Evolutionary conservation across 139 green algal species (phyloP).

Genomic region (Nannochloris sp.): DNA sequence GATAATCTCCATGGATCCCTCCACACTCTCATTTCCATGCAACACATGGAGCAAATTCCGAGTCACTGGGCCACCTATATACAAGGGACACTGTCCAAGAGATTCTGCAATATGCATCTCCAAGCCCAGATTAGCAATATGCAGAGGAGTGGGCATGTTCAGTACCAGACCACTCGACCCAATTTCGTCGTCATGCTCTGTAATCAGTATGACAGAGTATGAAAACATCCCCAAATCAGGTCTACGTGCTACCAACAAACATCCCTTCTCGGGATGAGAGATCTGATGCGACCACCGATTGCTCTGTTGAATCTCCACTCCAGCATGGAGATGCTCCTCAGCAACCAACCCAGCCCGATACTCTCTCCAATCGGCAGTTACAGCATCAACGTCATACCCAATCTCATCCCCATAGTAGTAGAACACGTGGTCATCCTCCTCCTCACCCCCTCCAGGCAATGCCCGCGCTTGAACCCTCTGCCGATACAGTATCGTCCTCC

Average conservation of each 20-base stretch:
- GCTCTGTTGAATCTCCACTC: no score
- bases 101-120: constrained; percentile 20
- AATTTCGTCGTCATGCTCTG: constrained; percentile 18
- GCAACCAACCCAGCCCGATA: constrained; percentile 26
- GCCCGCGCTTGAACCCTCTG: no score
- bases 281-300: constrained; percentile 26
- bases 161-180: constrained; percentile 21
- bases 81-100: constrained; percentile 24
- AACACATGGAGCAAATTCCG: constrained; percentile 30
- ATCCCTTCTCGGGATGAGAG: constrained; percentile 26
- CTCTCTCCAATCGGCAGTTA: constrained; percentile 17
- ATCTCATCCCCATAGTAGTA: not conserved
- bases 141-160: constrained; percentile 24
- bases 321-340: constrained; percentile 5
- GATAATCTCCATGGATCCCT: constrained; percentile 22
- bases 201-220: constrained; percentile 13
- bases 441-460: no score
- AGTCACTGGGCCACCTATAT: constrained; percentile 25
- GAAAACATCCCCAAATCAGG: constrained; percentile 24
- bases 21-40: constrained; percentile 19
- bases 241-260: constrained; percentile 26
- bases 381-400: not conserved
- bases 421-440: no score
- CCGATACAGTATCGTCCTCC: no score
- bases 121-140: constrained; percentile 17